A percentile compares a stretch with the other conserved stretches of the same genome.
Evolutionary conservation across 345 rosid genomes (phyloP).

Genomic region (Melaleuca alternifolia): DNA sequence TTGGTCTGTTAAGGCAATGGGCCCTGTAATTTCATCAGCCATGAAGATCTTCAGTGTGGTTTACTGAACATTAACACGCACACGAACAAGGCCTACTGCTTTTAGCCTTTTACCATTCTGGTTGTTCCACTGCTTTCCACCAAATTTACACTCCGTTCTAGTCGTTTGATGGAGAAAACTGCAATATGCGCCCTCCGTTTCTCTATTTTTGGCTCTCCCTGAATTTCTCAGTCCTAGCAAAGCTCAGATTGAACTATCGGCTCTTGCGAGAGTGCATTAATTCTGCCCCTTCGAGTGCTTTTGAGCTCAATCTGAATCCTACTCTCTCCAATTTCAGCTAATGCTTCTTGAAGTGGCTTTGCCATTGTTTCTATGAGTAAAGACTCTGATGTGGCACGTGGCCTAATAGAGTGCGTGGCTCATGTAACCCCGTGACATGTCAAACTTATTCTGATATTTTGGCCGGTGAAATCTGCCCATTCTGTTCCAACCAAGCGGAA

Average conservation of each 20-base stretch:
- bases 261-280: conserved; percentile 2
- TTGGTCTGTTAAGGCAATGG: too few species aligned
- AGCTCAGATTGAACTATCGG: neutral
- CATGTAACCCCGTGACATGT: conserved; percentile 8
- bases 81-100: too few species aligned
- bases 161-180: too few species aligned
- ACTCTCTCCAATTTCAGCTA: conserved; percentile 7
- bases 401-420: conserved; percentile 15
- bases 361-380: neutral
- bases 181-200: too few species aligned
- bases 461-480: neutral
- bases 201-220: too few species aligned
- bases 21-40: too few species aligned
- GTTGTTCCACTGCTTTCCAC: too few species aligned
- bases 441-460: conserved; percentile 4
- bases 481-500: conserved; percentile 8
- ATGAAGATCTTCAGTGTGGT: too few species aligned
- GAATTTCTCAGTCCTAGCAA: too few species aligned
- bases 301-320: conserved; percentile 5
- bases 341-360: conserved; percentile 14
- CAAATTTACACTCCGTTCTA: too few species aligned
- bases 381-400: conserved; percentile 1
- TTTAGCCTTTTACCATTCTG: too few species aligned
- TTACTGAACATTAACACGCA: too few species aligned
- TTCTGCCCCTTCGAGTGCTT: conserved; percentile 13